Percentiles rank a stretch among this genome's conserved stretches.
These are phyloP conservation scores for Penicillium argentinense DNA, from an alignment of 495 filamentous ascomycete species.

Conservation along the genomic window DNA sequence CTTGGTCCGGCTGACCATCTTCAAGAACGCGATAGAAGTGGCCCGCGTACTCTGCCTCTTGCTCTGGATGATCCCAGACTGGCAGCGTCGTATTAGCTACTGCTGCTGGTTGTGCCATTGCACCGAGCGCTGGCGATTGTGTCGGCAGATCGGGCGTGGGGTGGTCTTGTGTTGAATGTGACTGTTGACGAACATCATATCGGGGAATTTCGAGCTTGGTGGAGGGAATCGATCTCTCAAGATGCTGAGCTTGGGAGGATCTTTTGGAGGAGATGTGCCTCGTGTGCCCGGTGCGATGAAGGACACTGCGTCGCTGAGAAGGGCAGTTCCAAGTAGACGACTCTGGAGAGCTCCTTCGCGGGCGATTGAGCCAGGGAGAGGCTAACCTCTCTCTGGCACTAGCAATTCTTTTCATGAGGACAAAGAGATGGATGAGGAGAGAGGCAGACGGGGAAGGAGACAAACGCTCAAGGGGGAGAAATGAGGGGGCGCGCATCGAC, in stretches of 20 bases:
- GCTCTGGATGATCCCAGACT: slow-evolving; percentile 6
- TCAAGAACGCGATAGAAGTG: slow-evolving; percentile 30
- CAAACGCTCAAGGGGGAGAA: neutral
- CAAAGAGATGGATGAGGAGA: neutral
- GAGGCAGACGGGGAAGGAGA: neutral
- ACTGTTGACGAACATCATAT: too few species aligned
- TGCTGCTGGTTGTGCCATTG: neutral
- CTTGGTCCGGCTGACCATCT: slow-evolving; percentile 38
- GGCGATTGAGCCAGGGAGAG: slow-evolving; percentile 21
- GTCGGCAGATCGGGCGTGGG: neutral
- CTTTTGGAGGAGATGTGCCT: slow-evolving; percentile 8
- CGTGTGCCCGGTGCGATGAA: neutral
- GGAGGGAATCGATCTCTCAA: neutral
- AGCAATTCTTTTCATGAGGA: slow-evolving; percentile 24
- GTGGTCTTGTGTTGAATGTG: too few species aligned
- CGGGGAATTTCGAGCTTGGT: neutral
- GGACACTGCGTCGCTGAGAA: neutral
- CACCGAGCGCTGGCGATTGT: neutral
- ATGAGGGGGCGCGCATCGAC: slow-evolving; percentile 22
- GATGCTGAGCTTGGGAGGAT: neutral
- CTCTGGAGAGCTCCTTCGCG: slow-evolving; percentile 14
- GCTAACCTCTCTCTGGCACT: slow-evolving; percentile 22
- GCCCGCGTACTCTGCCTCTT: slow-evolving; percentile 14
- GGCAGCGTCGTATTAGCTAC: neutral
- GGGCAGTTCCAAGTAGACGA: neutral